A percentile compares a stretch with the other conserved stretches of the same genome.
phyloP scores from a whole-genome alignment of 176 grass and related monocot species.

The Bonia amplexicaulis region DNA sequence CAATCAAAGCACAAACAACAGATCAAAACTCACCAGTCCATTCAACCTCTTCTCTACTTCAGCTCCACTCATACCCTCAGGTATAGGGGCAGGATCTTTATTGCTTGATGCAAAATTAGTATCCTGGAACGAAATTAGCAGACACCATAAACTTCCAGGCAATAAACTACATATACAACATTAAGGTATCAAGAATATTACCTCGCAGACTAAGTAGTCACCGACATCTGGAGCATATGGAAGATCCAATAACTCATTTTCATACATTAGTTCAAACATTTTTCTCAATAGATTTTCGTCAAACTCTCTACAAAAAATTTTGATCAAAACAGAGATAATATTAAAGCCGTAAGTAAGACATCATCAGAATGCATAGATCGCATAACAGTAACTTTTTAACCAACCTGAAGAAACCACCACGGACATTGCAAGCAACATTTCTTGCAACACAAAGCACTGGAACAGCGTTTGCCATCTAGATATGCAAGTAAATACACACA shows the following conservation, averaged over 20 bases:
- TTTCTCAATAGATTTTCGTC: constrained; percentile 82
- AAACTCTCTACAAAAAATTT: constrained; percentile 58
- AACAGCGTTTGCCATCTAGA: constrained; percentile 81
- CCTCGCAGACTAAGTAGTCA: constrained; percentile 82
- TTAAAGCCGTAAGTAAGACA: constrained; percentile 10
- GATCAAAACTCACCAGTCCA: constrained; percentile 35
- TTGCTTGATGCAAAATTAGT: constrained; percentile 43
- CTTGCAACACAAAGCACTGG: constrained; percentile 96
- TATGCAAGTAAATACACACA: constrained; percentile 20
- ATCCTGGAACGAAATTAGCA: constrained; percentile 47
- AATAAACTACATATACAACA: constrained; percentile 14
- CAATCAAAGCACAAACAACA: constrained; percentile 1
- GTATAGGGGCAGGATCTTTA: constrained; percentile 64
- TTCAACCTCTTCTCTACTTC: constrained; percentile 74
- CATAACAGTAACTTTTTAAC: neutral
- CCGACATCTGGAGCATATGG: constrained; percentile 89
- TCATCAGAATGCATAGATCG: neutral
- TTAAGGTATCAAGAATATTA: constrained; percentile 16
- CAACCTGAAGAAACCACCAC: constrained; percentile 96
- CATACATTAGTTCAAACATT: constrained; percentile 73
- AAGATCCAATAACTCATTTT: constrained; percentile 85
- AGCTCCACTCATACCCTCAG: constrained; percentile 74
- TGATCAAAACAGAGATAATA: neutral
- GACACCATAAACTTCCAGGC: constrained; percentile 20
- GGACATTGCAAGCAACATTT: constrained; percentile 97